Percentiles rank a stretch among this genome's conserved stretches.
These are phyloP conservation scores for Prunus persica DNA, from an alignment of 306 rosid species.

Conservation along the genomic window DNA sequence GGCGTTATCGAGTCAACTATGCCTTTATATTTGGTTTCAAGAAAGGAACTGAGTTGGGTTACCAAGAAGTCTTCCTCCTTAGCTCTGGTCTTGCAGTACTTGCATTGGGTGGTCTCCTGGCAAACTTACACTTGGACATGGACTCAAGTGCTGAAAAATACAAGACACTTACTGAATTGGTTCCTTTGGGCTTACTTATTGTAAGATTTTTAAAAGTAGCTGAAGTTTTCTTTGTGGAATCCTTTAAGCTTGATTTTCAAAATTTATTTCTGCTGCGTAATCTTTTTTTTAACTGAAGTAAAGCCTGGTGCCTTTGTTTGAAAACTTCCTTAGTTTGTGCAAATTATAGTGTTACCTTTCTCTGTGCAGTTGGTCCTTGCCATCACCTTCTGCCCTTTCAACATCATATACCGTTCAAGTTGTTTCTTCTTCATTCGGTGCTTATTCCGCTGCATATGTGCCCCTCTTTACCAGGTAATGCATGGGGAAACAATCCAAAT, in stretches of 20 bases:
- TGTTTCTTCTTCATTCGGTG: slow-evolving; percentile 59
- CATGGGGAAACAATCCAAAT: not conserved
- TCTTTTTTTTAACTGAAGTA: not conserved
- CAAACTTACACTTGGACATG: slow-evolving; percentile 63
- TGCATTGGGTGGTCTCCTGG: slow-evolving; percentile 54
- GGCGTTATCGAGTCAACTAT: slow-evolving; percentile 60
- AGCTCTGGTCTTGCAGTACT: slow-evolving; percentile 66
- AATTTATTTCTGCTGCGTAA: slow-evolving; percentile 8
- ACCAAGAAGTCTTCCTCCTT: slow-evolving; percentile 55
- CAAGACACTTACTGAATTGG: slow-evolving; percentile 47
- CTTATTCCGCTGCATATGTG: slow-evolving; percentile 52
- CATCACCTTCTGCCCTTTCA: slow-evolving; percentile 53
- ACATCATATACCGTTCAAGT: slow-evolving; percentile 57
- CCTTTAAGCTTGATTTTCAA: not conserved
- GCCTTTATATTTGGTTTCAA: slow-evolving; percentile 72
- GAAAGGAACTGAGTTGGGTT: slow-evolving; percentile 65
- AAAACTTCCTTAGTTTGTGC: not conserved
- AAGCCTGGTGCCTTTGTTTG: not conserved
- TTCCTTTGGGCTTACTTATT: slow-evolving; percentile 54
- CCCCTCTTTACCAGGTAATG: slow-evolving; percentile 63
- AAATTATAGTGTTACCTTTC: not conserved
- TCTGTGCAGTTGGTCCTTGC: slow-evolving; percentile 57
- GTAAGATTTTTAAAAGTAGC: slow-evolving; percentile 40
- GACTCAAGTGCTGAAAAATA: slow-evolving; percentile 34
- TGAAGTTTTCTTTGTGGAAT: not conserved